phyloP scores from a whole-genome alignment of 139 green algal species.

The Trebouxia sp. region DNA sequence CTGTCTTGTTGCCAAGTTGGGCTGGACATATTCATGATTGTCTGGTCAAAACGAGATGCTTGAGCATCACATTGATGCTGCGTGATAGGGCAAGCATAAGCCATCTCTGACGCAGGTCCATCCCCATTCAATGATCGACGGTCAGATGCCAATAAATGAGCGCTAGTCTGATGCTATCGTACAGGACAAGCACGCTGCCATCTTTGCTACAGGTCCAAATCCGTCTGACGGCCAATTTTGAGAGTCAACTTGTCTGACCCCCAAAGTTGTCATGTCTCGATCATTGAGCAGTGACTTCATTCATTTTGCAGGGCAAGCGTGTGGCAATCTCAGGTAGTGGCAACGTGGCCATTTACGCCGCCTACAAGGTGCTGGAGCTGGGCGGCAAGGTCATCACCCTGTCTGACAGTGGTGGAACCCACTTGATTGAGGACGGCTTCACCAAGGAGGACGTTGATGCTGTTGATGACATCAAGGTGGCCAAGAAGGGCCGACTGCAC shows the following conservation, averaged over 20 bases:
- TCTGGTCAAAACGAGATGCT: no score
- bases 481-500: conserved; percentile 35
- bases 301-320: conserved; percentile 51
- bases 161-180: no score
- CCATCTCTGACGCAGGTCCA: no score
- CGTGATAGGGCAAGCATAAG: no score
- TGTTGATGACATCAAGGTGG: conserved; percentile 61
- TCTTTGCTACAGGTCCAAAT: no score
- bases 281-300: background rate
- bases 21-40: no score
- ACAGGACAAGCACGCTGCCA: no score
- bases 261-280: background rate
- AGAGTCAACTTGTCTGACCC: background rate
- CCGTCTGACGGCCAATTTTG: no score
- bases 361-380: conserved; percentile 72
- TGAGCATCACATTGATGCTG: no score
- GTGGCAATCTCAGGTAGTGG: conserved; percentile 66
- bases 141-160: no score
- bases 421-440: conserved; percentile 69
- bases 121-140: no score
- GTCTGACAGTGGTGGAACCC: conserved; percentile 63
- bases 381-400: conserved; percentile 69
- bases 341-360: conserved; percentile 74
- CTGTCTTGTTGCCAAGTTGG: no score
- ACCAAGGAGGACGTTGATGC: conserved; percentile 54